These are phyloP conservation scores for Phaffomyces antillensis DNA, from an alignment of 805 yeast species.

Conservation along the genomic window DNA sequence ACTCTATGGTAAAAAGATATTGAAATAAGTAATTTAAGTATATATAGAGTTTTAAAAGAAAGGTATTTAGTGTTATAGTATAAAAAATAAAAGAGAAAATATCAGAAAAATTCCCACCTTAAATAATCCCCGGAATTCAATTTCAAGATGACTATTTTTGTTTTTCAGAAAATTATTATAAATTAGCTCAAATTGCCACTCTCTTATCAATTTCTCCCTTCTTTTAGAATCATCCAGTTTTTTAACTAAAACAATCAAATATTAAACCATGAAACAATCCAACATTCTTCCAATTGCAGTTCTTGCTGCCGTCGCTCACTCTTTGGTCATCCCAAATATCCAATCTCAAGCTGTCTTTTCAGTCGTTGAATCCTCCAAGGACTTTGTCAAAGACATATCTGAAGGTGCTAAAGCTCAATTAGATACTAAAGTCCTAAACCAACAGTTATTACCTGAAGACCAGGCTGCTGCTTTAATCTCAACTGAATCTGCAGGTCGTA, in stretches of 20 bases:
- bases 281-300: constrained; percentile 28
- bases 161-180: neutral
- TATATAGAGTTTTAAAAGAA: no score
- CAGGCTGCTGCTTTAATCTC: constrained; percentile 41
- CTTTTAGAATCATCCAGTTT: no score
- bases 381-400: constrained; percentile 10
- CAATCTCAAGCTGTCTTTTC: constrained; percentile 30
- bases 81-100: no score
- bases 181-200: neutral
- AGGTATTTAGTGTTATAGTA: no score
- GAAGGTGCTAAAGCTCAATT: constrained; percentile 14
- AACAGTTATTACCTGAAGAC: constrained; percentile 11
- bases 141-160: neutral
- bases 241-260: neutral
- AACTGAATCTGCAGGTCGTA: constrained; percentile 34
- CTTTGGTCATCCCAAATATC: constrained; percentile 59
- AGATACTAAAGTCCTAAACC: constrained; percentile 11
- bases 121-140: neutral
- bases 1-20: no score
- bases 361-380: constrained; percentile 10
- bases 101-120: neutral
- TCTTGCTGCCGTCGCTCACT: constrained; percentile 34
- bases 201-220: neutral
- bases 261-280: constrained; percentile 16
- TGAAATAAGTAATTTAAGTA: no score